phyloP scores from a whole-genome alignment of 768 basidiomycete genomes.

The Lyophyllum semitale region DNA sequence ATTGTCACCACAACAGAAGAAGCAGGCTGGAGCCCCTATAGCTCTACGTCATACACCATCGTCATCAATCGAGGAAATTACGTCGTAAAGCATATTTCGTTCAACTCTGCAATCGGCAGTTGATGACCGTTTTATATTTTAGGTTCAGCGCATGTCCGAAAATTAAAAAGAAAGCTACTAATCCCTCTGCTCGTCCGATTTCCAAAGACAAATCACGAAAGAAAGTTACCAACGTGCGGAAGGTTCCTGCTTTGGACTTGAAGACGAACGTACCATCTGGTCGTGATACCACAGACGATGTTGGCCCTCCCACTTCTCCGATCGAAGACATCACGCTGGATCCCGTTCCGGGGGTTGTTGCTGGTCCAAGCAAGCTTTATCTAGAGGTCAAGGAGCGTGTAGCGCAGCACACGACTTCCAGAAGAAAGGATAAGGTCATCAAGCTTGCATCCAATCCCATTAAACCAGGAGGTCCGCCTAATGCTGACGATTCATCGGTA shows the following conservation, averaged over 20 bases:
- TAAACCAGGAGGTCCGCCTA: conserved; percentile 11
- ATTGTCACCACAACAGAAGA: not conserved
- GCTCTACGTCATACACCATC: not conserved
- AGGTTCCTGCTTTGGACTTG: conserved; percentile 15
- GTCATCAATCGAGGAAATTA: conserved; percentile 21
- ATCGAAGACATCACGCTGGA: conserved; percentile 24
- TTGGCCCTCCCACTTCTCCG: conserved; percentile 30
- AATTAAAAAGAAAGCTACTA: not conserved
- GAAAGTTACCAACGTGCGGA: conserved; percentile 6
- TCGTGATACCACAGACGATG: not conserved
- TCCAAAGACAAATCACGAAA: not conserved
- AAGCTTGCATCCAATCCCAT: conserved; percentile 21
- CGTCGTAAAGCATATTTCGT: conserved; percentile 12
- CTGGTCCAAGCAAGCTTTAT: conserved; percentile 29
- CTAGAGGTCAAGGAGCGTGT: conserved; percentile 36
- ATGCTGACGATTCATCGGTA: conserved; percentile 28
- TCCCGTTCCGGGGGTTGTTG: not conserved
- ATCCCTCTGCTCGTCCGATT: not conserved
- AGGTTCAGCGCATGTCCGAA: conserved; percentile 16
- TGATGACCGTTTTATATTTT: not conserved
- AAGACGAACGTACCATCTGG: not conserved
- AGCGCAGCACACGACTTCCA: conserved; percentile 30
- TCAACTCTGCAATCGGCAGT: not conserved
- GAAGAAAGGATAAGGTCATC: conserved; percentile 30
- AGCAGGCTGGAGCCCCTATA: not conserved